Percentiles rank a stretch among this genome's conserved stretches.
phyloP scores from a whole-genome alignment of 352 stramenopile species.

The Globisporangium parvum region DNA sequence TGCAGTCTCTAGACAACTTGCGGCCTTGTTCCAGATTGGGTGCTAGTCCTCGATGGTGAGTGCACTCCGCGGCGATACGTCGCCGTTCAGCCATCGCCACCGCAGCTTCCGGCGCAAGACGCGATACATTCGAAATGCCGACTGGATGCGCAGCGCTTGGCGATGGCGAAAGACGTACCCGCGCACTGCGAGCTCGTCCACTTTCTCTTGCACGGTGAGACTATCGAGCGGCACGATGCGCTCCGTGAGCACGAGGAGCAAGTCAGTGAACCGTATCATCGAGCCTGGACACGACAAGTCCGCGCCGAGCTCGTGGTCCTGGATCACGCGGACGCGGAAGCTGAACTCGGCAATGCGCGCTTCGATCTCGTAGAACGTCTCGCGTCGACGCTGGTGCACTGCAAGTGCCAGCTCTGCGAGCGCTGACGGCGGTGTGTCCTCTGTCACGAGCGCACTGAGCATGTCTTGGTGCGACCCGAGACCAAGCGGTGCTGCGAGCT shows the following conservation, averaged over 20 bases:
- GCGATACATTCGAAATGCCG: conserved; percentile 57
- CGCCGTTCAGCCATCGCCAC: neutral
- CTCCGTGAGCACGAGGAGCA: conserved; percentile 64
- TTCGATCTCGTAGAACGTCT: conserved; percentile 66
- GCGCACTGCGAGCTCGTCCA: conserved; percentile 70
- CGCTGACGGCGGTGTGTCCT: conserved; percentile 29
- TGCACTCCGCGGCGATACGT: neutral
- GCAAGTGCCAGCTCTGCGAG: conserved; percentile 16
- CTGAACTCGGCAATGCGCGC: conserved; percentile 60
- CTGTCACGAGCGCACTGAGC: conserved; percentile 23
- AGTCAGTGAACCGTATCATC: conserved; percentile 73
- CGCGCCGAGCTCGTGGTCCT: conserved; percentile 41
- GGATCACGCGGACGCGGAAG: conserved; percentile 51
- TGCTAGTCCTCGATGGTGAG: neutral
- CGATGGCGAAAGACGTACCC: conserved; percentile 63
- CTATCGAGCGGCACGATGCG: conserved; percentile 63
- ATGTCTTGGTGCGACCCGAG: conserved; percentile 35
- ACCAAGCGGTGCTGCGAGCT: conserved; percentile 46
- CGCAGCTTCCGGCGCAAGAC: conserved; percentile 18
- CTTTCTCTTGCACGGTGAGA: conserved; percentile 76
- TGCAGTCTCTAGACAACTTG: neutral
- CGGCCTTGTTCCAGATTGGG: no score
- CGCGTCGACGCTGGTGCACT: conserved; percentile 41
- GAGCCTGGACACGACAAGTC: conserved; percentile 39
- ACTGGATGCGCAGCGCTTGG: conserved; percentile 55